Base-by-base conservation (phyloP, 2,329 filamentous ascomycete genomes). In the Xylaria arbuscula region DNA sequence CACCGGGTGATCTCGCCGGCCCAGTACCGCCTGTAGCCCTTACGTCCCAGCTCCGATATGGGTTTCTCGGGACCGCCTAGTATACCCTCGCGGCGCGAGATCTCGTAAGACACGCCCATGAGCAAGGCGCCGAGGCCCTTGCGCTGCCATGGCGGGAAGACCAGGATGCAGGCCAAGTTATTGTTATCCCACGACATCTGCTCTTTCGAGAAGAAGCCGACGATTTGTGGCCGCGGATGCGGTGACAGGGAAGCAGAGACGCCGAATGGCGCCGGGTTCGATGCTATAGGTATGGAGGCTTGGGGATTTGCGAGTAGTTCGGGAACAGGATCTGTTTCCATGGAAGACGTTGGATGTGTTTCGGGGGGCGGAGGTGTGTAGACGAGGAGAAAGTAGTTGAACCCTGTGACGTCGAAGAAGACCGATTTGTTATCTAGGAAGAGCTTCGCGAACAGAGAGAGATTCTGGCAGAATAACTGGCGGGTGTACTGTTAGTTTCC, bases 151-250 rank as follows among this genome's bases (percentile, higher is more conserved):
- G 96, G 96, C 1, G 96, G 96, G 76, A 98, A 98, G 17, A 98
- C 88, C 7, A 98, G 85, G 74, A 99, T 99, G 78, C 96, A 99
- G 0, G 96, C 96, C 5, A 99, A 86, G 73, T 98, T 99, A 80
- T 99, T 98, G 76, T 95, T 94, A 76, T 99, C 96, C 95, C 96
- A 99, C 3, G 93, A 97, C 85, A 98, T 92, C 80, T 98, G 98
- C 80, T 99, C 96, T 79, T 99, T 98, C 71, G 93, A 97, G 83
- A 98, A 99, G 86, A 98, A 98, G n/a, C 96, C 96, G 0, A 95
- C 88, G 36, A 98, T 90, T 76, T 91, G 89, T 22, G 80, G 77
- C 48, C 80, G 62, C 7, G 76, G 73, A 17, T 50, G 61, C 17
- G 58, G 24, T 17, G 48, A 32, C 7, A 48, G 48, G 11, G 57